These are phyloP conservation scores for slime mould (Dictyostelium discoideum) DNA, from an alignment of 78 protist species.

Conservation along the genomic window dicty_2.7 NC_007089.4:4294001-4294500, in stretches of 20 bases:
- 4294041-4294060: conserved; percentile 57
- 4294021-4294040: conserved; percentile 80
- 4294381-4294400: not conserved
- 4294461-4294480: not conserved
- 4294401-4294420: not conserved
- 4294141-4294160: conserved; percentile 33
- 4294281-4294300: not conserved
- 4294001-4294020: conserved; percentile 89
- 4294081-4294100: conserved; percentile 56
- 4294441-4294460: not conserved
- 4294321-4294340: not conserved
- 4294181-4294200: not conserved
- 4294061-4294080: conserved; percentile 54
- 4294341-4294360: not conserved
- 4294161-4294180: too few relatives aligned
- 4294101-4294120: conserved; percentile 23
- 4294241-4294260: not conserved
- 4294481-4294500: not conserved
- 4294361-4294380: not conserved
- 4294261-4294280: too few relatives aligned
- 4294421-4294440: not conserved
- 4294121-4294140: conserved; percentile 71
- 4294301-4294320: not conserved
- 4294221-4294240: not conserved
- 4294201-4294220: not conserved